phyloP scores from a whole-genome alignment of 106 monocot genomes.

The Alisma plantagoaquatica region DNA sequence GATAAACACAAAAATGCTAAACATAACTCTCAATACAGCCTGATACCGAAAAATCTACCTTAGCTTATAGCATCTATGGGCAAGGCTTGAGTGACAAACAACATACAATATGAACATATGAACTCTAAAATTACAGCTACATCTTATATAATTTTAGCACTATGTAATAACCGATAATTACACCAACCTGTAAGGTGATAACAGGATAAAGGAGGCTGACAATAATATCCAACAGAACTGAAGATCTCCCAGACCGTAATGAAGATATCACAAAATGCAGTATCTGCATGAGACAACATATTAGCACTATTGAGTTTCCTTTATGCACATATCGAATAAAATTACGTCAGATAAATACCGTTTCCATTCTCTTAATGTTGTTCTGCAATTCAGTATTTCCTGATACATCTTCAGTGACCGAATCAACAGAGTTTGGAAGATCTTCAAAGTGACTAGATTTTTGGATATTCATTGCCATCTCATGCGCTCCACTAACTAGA shows the following conservation, averaged over 20 bases:
- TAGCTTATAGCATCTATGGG: no score
- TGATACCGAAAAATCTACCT: no score
- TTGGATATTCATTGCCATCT: constrained; percentile 63
- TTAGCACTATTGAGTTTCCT: no score
- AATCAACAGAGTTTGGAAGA: constrained; percentile 19
- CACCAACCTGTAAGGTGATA: constrained; percentile 77
- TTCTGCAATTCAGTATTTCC: constrained; percentile 25
- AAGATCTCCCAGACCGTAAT: constrained; percentile 90
- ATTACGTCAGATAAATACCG: constrained; percentile 28
- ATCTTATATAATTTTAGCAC: no score
- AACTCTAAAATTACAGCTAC: no score
- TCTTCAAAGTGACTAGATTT: constrained; percentile 44
- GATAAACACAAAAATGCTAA: no score
- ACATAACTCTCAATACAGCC: no score
- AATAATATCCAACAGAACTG: constrained; percentile 70
- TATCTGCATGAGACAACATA: constrained; percentile 65
- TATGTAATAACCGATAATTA: no score
- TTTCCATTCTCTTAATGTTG: constrained; percentile 83
- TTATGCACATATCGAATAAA: no score
- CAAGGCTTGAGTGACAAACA: no score
- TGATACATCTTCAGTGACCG: constrained; percentile 30
- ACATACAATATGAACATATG: no score
- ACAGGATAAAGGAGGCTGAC: constrained; percentile 68
- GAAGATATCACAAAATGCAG: constrained; percentile 87
- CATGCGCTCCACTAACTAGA: constrained; percentile 39